A percentile compares a stretch with the other conserved stretches of the same genome.
Conservation (phyloP, 2,329 filamentous ascomycete genomes). For the Ceratocystis colombiana region DNA sequence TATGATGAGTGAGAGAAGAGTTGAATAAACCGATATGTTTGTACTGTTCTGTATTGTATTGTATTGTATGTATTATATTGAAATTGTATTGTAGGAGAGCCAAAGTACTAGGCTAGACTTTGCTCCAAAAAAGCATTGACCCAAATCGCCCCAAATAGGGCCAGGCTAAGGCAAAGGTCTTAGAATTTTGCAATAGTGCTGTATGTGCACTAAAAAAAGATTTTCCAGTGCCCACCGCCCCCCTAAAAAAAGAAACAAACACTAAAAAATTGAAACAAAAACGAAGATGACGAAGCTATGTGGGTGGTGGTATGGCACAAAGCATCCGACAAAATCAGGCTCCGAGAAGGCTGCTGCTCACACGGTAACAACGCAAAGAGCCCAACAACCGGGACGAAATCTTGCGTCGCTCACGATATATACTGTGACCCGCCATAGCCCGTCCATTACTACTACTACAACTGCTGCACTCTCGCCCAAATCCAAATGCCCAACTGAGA, state of each 20-base stretch:
- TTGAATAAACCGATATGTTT: too few species aligned
- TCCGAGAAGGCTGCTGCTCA: too few species aligned
- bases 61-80: too few species aligned
- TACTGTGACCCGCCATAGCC: not conserved
- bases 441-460: not conserved
- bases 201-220: constrained; percentile 1
- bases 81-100: too few species aligned
- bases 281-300: not conserved
- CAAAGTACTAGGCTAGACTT: not conserved
- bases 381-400: too few species aligned
- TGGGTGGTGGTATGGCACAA: too few species aligned
- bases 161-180: not conserved
- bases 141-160: not conserved
- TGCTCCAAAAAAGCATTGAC: constrained; percentile 13
- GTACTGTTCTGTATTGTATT: too few species aligned
- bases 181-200: not conserved
- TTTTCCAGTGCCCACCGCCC: not conserved
- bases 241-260: constrained; percentile 9
- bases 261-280: constrained; percentile 5
- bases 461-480: not conserved
- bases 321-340: too few species aligned
- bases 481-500: not conserved
- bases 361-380: too few species aligned
- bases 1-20: constrained; percentile 1
- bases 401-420: too few species aligned